Conservation (phyloP, 768 basidiomycete species). For the Leucocoprinus birnbaumii region DNA sequence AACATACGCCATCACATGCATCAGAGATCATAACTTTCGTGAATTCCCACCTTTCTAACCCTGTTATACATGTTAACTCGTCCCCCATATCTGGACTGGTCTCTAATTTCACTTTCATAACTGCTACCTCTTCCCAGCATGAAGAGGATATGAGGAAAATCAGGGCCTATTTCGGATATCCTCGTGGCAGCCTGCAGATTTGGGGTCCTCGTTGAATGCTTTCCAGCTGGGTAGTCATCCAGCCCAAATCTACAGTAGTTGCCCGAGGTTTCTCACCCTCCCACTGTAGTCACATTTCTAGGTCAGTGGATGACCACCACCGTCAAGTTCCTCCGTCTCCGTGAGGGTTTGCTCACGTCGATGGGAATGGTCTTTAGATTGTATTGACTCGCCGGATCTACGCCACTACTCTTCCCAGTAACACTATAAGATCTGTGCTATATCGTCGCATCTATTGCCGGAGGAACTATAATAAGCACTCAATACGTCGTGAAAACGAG, state of each 20-base stretch:
- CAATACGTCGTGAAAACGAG: no score
- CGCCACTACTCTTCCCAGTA: no score
- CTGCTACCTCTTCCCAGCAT: conserved; percentile 27
- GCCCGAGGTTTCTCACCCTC: background rate
- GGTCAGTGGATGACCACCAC: no score
- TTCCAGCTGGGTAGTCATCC: background rate
- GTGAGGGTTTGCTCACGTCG: no score
- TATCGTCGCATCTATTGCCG: no score
- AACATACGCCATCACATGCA: conserved; percentile 11
- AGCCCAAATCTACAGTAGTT: no score
- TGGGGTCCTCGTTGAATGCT: conserved; percentile 23
- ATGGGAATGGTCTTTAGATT: no score
- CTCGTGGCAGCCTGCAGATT: conserved; percentile 27
- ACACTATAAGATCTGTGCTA: no score
- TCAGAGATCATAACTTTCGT: conserved; percentile 4
- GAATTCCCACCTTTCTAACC: background rate
- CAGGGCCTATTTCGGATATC: conserved; percentile 18
- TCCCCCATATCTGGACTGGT: conserved; percentile 3
- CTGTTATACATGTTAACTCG: conserved; percentile 6
- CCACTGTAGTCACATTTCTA: background rate
- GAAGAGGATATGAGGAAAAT: conserved; percentile 18
- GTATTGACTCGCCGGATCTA: background rate
- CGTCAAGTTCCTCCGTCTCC: no score
- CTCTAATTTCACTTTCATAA: conserved; percentile 9
- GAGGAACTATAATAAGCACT: no score